Conservation (phyloP, 106 monocot genomes). For the Posidonia australis region DNA sequence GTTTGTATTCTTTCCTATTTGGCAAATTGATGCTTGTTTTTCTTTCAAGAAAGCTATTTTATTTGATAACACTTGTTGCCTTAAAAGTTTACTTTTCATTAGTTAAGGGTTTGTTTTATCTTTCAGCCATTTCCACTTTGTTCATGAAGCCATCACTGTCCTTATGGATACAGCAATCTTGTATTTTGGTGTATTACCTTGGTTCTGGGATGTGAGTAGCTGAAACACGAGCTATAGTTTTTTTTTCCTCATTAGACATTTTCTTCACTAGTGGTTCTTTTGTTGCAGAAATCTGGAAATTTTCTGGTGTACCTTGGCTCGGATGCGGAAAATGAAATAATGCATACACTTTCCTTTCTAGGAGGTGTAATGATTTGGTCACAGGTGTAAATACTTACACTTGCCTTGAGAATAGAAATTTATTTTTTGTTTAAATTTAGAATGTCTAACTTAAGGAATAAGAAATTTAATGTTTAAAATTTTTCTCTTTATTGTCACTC, state of each 20-base stretch:
- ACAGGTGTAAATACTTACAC: slow-evolving; percentile 40
- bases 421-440: not conserved
- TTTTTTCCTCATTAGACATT: slow-evolving; percentile 2
- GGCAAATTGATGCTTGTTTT: no score
- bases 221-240: not conserved
- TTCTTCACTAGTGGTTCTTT: not conserved
- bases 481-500: no score
- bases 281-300: slow-evolving; percentile 18
- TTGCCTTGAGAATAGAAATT: not conserved
- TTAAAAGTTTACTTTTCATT: not conserved
- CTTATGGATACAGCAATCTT: slow-evolving; percentile 67
- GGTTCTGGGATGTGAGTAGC: slow-evolving; percentile 81
- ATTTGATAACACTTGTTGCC: not conserved
- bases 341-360: slow-evolving; percentile 83
- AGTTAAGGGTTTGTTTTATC: not conserved
- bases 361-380: slow-evolving; percentile 86
- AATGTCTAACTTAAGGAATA: no score
- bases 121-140: slow-evolving; percentile 58
- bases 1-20: slow-evolving; percentile 14
- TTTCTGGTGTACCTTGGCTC: slow-evolving; percentile 41
- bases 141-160: slow-evolving; percentile 79
- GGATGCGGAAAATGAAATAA: slow-evolving; percentile 74
- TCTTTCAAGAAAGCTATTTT: no score
- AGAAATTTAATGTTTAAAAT: no score
- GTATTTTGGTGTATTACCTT: slow-evolving; percentile 68